phyloP scores from a whole-genome alignment of 805 yeast genomes.

The Ogataea allantospora region DNA sequence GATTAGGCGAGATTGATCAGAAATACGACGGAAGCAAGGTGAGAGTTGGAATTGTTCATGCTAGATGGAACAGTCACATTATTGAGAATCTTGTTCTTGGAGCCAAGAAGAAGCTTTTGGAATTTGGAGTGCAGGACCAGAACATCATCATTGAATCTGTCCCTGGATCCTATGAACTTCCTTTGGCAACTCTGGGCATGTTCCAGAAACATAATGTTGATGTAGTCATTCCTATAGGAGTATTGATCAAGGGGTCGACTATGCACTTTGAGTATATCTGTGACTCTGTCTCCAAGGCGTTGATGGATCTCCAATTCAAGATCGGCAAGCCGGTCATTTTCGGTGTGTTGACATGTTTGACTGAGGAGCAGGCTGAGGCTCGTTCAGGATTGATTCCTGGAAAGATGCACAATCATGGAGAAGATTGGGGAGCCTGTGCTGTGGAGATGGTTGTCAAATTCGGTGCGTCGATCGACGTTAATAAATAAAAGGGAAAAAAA shows the following conservation, averaged over 20 bases:
- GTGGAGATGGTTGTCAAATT: constrained; percentile 81
- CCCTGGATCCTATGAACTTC: constrained; percentile 95
- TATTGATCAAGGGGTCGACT: constrained; percentile 91
- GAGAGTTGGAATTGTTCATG: constrained; percentile 85
- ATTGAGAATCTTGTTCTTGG: constrained; percentile 81
- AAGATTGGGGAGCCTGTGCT: constrained; percentile 99
- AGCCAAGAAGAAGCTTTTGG: constrained; percentile 56
- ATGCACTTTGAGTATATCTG: constrained; percentile 98
- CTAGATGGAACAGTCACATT: constrained; percentile 87
- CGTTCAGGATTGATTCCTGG: constrained; percentile 82
- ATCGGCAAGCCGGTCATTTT: constrained; percentile 79
- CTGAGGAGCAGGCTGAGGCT: constrained; percentile 89
- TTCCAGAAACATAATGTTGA: constrained; percentile 56
- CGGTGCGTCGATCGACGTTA: constrained; percentile 11
- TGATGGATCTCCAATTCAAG: constrained; percentile 77
- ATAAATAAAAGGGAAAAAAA: constrained; percentile 1
- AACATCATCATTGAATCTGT: constrained; percentile 82
- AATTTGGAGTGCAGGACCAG: constrained; percentile 68
- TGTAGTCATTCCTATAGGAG: constrained; percentile 92
- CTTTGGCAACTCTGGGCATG: constrained; percentile 67
- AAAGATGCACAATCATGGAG: constrained; percentile 92
- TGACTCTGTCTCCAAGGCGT: constrained; percentile 79
- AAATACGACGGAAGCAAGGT: constrained; percentile 54
- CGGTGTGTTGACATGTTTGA: constrained; percentile 89
- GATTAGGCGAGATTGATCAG: constrained; percentile 60